Evolutionary conservation across 202 grass and related monocot genomes (phyloP).

Genomic region (Zizania palustris): DNA sequence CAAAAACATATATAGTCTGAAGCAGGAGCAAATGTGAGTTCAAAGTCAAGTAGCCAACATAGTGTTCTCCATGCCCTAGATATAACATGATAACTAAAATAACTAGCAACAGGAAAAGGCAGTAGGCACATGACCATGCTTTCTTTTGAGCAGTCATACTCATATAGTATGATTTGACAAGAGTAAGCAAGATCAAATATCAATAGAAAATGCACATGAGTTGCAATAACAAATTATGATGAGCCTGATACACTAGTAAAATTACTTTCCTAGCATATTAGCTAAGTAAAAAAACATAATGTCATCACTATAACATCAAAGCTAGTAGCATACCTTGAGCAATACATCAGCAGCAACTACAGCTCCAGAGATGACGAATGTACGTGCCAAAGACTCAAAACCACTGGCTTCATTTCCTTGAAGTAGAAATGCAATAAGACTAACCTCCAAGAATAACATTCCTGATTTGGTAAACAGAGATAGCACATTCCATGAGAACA

Average conservation of each 20-base stretch:
- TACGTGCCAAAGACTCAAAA: conserved; percentile 79
- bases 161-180: background rate
- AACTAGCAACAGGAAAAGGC: background rate
- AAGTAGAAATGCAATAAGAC: conserved; percentile 88
- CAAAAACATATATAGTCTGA: conserved; percentile 93
- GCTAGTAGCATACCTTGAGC: conserved; percentile 71
- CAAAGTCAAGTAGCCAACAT: background rate
- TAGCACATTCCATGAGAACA: conserved; percentile 84
- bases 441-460: conserved; percentile 92
- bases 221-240: background rate
- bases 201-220: background rate
- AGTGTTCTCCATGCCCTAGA: background rate
- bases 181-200: conserved; percentile 6
- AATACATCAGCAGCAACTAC: conserved; percentile 90
- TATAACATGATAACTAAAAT: conserved; percentile 2
- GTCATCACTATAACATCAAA: conserved; percentile 1
- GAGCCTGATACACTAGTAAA: background rate
- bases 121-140: background rate
- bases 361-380: conserved; percentile 84
- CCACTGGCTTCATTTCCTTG: conserved; percentile 94
- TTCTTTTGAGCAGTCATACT: conserved; percentile 14
- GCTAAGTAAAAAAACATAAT: conserved; percentile 11
- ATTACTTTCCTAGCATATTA: background rate
- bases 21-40: conserved; percentile 34
- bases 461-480: conserved; percentile 90